Evolutionary conservation across 176 grass and related monocot species (phyloP).

Genomic region (Panicum miliaceum): DNA sequence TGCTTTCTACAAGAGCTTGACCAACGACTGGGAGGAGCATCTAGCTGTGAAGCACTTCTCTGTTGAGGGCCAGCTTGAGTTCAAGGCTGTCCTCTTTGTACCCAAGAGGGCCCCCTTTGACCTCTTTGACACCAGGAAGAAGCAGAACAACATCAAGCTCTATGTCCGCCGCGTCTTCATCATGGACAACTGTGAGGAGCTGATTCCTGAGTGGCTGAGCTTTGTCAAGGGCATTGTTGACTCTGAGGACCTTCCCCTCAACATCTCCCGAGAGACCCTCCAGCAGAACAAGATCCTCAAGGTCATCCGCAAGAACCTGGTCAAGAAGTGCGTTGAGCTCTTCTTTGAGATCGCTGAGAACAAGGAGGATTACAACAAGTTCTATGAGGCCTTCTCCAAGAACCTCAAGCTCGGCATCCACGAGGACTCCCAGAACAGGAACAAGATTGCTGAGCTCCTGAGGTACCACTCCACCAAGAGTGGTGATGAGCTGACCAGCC

Average conservation of each 20-base stretch:
- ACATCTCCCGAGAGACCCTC: conserved; percentile 94
- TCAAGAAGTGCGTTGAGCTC: conserved; percentile 95
- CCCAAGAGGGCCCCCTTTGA: conserved; percentile 95
- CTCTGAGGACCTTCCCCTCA: conserved; percentile 97
- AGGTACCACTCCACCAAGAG: conserved; percentile 98
- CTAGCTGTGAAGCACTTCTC: conserved; percentile 97
- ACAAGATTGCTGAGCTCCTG: conserved; percentile 86
- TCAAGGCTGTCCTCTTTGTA: conserved; percentile 90
- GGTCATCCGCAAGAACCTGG: conserved; percentile 91
- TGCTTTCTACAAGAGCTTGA: conserved; percentile 98
- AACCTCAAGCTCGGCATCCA: conserved; percentile 96
- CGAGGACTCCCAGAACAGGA: conserved; percentile 84
- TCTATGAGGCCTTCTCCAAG: conserved; percentile 98
- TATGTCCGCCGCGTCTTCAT: conserved; percentile 96
- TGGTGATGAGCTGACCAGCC: conserved; percentile 90
- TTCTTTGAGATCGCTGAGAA: conserved; percentile 99
- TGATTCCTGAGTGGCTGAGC: conserved; percentile 90
- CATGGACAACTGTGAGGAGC: conserved; percentile 98
- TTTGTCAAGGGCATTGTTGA: conserved; percentile 98
- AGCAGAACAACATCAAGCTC: conserved; percentile 96
- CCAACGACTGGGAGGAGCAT: conserved; percentile 98
- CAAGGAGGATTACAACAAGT: conserved; percentile 99
- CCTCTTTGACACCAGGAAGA: conserved; percentile 95
- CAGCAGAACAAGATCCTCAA: conserved; percentile 99
- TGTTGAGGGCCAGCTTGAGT: conserved; percentile 96